Evolutionary conservation across 2,329 filamentous ascomycete genomes (phyloP).

Genomic region (Pseudopithomyces maydicus): DNA sequence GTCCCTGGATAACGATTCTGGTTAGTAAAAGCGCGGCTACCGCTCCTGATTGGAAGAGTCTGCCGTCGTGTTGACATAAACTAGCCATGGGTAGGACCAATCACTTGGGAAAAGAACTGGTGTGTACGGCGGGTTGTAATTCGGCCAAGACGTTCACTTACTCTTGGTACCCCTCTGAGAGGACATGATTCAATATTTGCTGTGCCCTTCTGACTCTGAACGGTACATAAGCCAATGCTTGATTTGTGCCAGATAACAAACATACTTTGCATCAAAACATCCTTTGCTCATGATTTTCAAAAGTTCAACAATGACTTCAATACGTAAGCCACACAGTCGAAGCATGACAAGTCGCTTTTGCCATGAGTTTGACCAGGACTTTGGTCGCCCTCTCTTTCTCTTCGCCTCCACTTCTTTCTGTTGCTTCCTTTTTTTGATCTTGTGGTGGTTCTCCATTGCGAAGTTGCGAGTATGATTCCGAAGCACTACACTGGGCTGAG

Average conservation of each 20-base stretch:
- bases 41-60: no score
- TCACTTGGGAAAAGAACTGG: no score
- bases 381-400: not conserved
- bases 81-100: no score
- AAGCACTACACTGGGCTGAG: no score
- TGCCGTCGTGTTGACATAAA: no score
- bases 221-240: not conserved
- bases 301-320: not conserved
- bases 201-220: not conserved
- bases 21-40: no score
- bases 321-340: not conserved
- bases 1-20: not conserved
- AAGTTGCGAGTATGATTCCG: no score
- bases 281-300: not conserved
- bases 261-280: conserved; percentile 1
- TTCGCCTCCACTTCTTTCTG: not conserved
- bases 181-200: not conserved
- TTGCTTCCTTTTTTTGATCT: not conserved
- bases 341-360: conserved; percentile 2
- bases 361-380: not conserved
- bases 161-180: not conserved
- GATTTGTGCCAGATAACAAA: not conserved
- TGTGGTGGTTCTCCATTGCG: not conserved
- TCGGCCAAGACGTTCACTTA: not conserved
- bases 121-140: no score